Percentiles rank a stretch among this genome's conserved stretches.
Evolutionary conservation across 305 asterid genomes (phyloP).

Genomic region (Withania somnifera): DNA sequence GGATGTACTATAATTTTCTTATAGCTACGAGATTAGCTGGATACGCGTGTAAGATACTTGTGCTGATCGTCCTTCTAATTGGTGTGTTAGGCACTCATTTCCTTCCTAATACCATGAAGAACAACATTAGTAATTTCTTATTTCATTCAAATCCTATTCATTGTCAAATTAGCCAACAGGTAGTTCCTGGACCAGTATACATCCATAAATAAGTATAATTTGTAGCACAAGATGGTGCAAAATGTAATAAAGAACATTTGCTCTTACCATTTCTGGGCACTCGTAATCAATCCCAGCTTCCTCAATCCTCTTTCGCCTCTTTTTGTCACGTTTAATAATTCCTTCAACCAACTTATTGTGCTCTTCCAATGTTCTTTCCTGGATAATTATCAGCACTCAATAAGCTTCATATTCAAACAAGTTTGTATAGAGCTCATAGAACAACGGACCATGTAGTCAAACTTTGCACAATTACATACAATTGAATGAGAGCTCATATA

Average conservation of each 20-base stretch:
- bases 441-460: neutral
- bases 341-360: slow-evolving; percentile 54
- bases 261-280: slow-evolving; percentile 74
- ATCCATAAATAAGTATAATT: neutral
- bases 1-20: neutral
- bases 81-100: neutral
- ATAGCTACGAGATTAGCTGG: neutral
- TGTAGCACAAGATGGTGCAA: neutral
- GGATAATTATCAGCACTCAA: slow-evolving; percentile 1
- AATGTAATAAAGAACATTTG: neutral
- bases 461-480: neutral
- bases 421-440: neutral
- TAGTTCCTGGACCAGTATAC: neutral
- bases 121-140: neutral
- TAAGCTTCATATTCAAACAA: neutral
- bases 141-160: neutral
- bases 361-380: slow-evolving; percentile 66
- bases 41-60: neutral
- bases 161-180: neutral
- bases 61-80: neutral
- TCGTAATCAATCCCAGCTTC: slow-evolving; percentile 79
- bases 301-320: slow-evolving; percentile 62
- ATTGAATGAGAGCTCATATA: neutral
- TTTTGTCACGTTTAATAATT: slow-evolving; percentile 51
- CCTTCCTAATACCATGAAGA: neutral